Evolutionary conservation across 768 basidiomycete genomes (phyloP).

Genomic region (Phanerodontia chrysosporium): DNA sequence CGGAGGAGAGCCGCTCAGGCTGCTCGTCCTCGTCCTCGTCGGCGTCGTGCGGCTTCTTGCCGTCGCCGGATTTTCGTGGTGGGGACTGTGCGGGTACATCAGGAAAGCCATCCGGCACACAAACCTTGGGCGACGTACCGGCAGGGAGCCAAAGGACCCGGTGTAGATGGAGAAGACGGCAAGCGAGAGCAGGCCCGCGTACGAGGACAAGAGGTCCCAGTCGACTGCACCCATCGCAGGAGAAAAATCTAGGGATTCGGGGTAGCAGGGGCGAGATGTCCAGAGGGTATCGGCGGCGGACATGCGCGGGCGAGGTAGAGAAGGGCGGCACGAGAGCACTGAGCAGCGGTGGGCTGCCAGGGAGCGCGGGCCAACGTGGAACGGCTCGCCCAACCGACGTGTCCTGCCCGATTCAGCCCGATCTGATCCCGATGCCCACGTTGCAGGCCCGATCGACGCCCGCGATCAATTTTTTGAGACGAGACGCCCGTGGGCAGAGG

Average conservation of each 20-base stretch:
- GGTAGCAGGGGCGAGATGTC: neutral
- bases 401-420: neutral
- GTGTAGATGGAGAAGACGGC: conserved; percentile 66
- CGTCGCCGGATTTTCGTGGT: conserved; percentile 11
- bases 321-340: neutral
- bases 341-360: neutral
- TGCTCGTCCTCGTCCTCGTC: conserved; percentile 57
- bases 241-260: neutral
- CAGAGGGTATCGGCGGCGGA: neutral
- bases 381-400: too few relatives aligned
- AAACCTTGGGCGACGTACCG: conserved; percentile 38
- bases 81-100: conserved; percentile 9
- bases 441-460: neutral
- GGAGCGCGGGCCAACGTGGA: neutral
- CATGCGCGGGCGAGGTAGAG: neutral
- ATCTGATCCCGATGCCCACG: conserved; percentile 1
- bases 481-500: neutral
- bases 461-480: neutral
- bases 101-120: conserved; percentile 5
- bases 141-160: conserved; percentile 65
- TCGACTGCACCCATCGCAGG: conserved; percentile 24
- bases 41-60: conserved; percentile 27
- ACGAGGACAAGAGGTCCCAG: conserved; percentile 63
- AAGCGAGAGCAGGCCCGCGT: conserved; percentile 61
- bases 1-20: conserved; percentile 56